Percentiles rank a stretch among this genome's conserved stretches.
phyloP scores from a whole-genome alignment of 345 rosid species.

The Cardamine chenopodiifolia region DNA sequence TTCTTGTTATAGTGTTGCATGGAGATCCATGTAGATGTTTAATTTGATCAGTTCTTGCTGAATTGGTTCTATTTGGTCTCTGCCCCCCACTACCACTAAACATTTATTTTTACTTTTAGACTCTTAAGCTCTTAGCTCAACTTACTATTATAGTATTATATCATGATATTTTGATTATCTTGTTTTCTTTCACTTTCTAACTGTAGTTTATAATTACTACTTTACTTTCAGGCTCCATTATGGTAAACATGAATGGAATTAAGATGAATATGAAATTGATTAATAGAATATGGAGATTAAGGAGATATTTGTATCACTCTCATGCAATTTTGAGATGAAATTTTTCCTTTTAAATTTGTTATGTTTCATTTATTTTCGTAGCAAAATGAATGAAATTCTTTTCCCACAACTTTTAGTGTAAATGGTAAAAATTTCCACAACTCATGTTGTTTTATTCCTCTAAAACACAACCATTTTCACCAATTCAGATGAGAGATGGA shows the following conservation, averaged over 20 bases:
- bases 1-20: background rate
- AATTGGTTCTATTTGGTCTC: background rate
- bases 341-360: background rate
- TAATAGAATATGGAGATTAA: background rate
- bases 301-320: background rate
- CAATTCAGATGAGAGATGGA: background rate
- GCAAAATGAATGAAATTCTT: background rate
- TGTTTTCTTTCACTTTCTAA: background rate
- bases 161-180: background rate
- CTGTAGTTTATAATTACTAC: no score
- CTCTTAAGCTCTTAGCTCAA: background rate
- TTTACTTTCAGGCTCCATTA: background rate
- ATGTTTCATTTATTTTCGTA: background rate
- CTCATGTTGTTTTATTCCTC: background rate
- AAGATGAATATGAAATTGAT: background rate
- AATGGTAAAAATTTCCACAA: background rate
- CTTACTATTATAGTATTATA: background rate
- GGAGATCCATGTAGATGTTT: background rate
- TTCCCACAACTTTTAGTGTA: background rate
- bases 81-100: slow-evolving; percentile 19
- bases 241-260: background rate
- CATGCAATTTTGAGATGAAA: background rate
- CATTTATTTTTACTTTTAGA: background rate
- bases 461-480: background rate
- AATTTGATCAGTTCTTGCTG: slow-evolving; percentile 1